A percentile compares a stretch with the other conserved stretches of the same genome.
These are phyloP conservation scores for Rhizopus arrhizus DNA, from an alignment of 371 early-diverging fungal species.

Conservation along the genomic window DNA sequence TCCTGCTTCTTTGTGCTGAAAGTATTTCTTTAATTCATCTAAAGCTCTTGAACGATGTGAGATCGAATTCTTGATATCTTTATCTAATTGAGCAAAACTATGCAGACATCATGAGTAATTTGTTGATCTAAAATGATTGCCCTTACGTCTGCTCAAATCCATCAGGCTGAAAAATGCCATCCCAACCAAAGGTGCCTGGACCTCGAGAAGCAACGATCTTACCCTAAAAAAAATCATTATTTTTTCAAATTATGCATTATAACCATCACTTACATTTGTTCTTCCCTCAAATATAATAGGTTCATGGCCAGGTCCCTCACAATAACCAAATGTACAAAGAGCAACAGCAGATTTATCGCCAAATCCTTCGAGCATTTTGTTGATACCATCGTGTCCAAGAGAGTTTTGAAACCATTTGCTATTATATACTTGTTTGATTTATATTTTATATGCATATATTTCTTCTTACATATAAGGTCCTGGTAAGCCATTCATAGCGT, in stretches of 20 bases:
- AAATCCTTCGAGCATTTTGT: conserved; percentile 85
- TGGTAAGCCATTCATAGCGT: conserved; percentile 89
- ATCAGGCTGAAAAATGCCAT: conserved; percentile 89
- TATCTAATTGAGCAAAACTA: conserved; percentile 91
- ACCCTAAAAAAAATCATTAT: conserved; percentile 51
- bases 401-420: conserved; percentile 94
- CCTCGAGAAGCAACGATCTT: conserved; percentile 91
- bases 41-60: conserved; percentile 87
- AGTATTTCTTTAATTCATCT: conserved; percentile 65
- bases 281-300: conserved; percentile 89
- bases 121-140: neutral
- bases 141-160: conserved; percentile 74
- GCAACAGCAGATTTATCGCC: conserved; percentile 86
- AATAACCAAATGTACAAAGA: conserved; percentile 89
- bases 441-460: neutral
- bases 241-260: conserved; percentile 82
- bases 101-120: conserved; percentile 1
- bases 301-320: conserved; percentile 79
- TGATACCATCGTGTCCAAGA: conserved; percentile 79
- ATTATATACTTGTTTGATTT: neutral
- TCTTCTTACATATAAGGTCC: conserved; percentile 79
- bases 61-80: conserved; percentile 82
- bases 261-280: conserved; percentile 76
- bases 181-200: conserved; percentile 91
- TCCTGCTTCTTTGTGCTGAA: conserved; percentile 20